Evolutionary conservation across 129 eudicot species (phyloP).

Genomic region (Pulicaria dysenterica): DNA sequence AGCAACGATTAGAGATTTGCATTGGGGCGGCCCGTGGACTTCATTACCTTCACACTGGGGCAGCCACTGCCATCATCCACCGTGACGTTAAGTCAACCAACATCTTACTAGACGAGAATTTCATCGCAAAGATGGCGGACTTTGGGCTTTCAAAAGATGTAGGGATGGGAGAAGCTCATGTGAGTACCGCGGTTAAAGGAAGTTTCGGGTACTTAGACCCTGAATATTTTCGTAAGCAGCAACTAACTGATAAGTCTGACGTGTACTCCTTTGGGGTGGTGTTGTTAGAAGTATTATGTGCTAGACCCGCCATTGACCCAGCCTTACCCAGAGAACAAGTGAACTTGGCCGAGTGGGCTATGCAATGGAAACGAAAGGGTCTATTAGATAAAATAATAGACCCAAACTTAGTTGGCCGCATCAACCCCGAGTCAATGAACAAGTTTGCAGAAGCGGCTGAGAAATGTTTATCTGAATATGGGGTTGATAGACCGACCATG

Average conservation of each 20-base stretch:
- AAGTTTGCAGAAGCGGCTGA: constrained; percentile 88
- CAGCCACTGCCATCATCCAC: constrained; percentile 82
- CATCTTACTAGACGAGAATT: constrained; percentile 76
- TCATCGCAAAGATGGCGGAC: constrained; percentile 89
- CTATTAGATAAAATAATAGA: constrained; percentile 75
- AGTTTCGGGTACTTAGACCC: constrained; percentile 95
- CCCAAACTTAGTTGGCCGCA: constrained; percentile 49
- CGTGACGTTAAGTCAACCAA: constrained; percentile 94
- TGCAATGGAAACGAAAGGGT: constrained; percentile 90
- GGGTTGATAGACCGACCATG: constrained; percentile 91
- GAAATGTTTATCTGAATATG: constrained; percentile 84
- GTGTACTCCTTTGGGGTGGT: constrained; percentile 94
- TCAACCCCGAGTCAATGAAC: constrained; percentile 76
- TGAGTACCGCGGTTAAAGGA: constrained; percentile 95
- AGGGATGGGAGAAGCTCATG: constrained; percentile 66
- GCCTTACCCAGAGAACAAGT: constrained; percentile 85
- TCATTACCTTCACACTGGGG: constrained; percentile 90
- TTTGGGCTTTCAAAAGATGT: constrained; percentile 90
- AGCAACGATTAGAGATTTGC: constrained; percentile 80
- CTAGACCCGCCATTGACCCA: constrained; percentile 78
- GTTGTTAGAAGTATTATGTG: constrained; percentile 75
- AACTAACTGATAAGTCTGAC: constrained; percentile 83
- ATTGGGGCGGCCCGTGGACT: constrained; percentile 96
- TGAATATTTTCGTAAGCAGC: constrained; percentile 89
- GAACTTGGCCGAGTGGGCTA: constrained; percentile 92